phyloP scores from a whole-genome alignment of 306 rosid genomes.

The Ziziphus jujuba region DNA sequence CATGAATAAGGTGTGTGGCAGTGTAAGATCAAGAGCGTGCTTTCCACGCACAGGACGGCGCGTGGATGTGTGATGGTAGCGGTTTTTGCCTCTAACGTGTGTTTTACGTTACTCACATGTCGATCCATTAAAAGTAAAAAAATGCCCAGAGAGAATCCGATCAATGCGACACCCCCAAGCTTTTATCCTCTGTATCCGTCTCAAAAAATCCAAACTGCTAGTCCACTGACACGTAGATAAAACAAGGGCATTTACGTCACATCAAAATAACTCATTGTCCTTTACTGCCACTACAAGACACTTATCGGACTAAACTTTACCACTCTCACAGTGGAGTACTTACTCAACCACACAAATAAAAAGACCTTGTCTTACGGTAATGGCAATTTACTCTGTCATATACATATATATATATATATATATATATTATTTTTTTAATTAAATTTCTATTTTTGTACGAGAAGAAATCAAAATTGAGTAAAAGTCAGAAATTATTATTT shows the following conservation, averaged over 20 bases:
- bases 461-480: no score
- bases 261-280: not conserved
- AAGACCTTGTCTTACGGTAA: no score
- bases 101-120: conserved; percentile 27
- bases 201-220: not conserved
- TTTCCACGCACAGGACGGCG: not conserved
- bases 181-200: conserved; percentile 4
- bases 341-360: no score
- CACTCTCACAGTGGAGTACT: no score
- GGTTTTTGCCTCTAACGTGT: conserved; percentile 25
- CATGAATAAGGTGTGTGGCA: not conserved
- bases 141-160: not conserved
- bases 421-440: no score
- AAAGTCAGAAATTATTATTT: no score
- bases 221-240: not conserved
- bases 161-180: not conserved
- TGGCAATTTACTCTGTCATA: no score
- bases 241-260: not conserved
- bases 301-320: not conserved
- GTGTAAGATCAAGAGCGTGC: not conserved
- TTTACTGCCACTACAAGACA: not conserved
- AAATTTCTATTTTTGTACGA: no score
- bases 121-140: conserved; percentile 3
- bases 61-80: not conserved
- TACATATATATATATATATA: no score